A percentile compares a stretch with the other conserved stretches of the same genome.
Evolutionary conservation across 73 alveolate species (phyloP).

Genomic region (Loxodes magnus): DNA sequence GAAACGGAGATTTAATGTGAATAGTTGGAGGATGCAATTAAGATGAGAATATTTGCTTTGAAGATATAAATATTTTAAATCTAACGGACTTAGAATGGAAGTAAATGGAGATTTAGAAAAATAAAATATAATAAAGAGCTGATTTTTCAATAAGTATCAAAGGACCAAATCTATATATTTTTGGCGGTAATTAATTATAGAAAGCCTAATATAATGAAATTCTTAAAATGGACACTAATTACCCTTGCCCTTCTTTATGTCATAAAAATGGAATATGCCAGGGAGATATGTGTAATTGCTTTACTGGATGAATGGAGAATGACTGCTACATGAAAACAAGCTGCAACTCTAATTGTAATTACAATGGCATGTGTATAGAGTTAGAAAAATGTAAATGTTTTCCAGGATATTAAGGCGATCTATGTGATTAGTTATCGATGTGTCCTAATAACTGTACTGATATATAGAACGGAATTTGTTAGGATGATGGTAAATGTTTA

Average conservation of each 20-base stretch:
- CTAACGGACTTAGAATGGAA: too few species aligned
- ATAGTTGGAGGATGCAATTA: conserved; percentile 4
- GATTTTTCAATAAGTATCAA: too few species aligned
- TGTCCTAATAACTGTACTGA: conserved; percentile 2
- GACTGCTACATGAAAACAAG: not conserved
- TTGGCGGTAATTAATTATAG: too few species aligned
- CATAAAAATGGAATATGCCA: not conserved
- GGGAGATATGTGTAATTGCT: not conserved
- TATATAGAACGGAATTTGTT: too few species aligned
- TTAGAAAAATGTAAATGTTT: not conserved
- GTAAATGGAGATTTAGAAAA: too few species aligned
- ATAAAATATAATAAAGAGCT: too few species aligned
- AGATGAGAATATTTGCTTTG: not conserved
- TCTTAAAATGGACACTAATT: not conserved
- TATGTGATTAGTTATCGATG: not conserved
- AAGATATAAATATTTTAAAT: too few species aligned
- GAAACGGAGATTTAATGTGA: not conserved
- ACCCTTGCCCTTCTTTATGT: not conserved
- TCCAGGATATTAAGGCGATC: conserved; percentile 13
- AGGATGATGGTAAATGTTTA: too few species aligned
- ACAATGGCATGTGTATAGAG: not conserved
- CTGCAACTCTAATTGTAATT: not conserved
- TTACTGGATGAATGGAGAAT: not conserved
- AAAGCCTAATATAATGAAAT: too few species aligned
- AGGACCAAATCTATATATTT: too few species aligned